Percentiles rank a stretch among this genome's conserved stretches.
Evolutionary conservation across 495 filamentous ascomycete genomes (phyloP).

Genomic region (Hypomontagnella submonticulosa): DNA sequence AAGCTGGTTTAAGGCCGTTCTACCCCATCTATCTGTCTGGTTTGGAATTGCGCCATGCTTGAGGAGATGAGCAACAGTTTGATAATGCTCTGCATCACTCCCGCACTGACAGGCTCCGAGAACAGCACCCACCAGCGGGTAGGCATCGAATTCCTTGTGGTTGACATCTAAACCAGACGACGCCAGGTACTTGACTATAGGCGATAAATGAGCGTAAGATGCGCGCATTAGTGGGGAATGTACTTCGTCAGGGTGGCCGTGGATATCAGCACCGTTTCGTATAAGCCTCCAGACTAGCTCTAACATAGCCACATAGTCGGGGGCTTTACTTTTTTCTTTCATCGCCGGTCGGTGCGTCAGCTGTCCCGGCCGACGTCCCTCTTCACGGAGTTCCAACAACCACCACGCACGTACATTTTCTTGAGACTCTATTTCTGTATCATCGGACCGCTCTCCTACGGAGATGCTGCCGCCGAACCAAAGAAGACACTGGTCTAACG

Average conservation of each 20-base stretch:
- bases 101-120: not conserved
- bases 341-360: too few relatives aligned
- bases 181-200: not conserved
- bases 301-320: not conserved
- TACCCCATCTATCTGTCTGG: not conserved
- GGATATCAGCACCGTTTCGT: not conserved
- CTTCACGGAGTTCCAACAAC: too few relatives aligned
- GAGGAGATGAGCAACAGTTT: conserved; percentile 5
- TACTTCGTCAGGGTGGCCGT: not conserved
- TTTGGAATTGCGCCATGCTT: conserved; percentile 19
- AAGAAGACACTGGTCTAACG: not conserved
- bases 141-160: not conserved
- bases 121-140: conserved; percentile 8
- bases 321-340: too few relatives aligned
- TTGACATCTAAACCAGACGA: not conserved
- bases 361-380: too few relatives aligned
- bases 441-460: too few relatives aligned
- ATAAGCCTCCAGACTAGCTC: conserved; percentile 5
- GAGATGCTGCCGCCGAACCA: not conserved
- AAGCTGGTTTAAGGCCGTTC: not conserved
- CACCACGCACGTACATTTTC: too few relatives aligned
- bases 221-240: conserved; percentile 2
- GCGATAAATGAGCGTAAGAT: not conserved
- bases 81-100: not conserved
- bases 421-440: too few relatives aligned